Evolutionary conservation across 371 early-diverging fungal species (phyloP).

Genomic region (Nematocida major): DNA sequence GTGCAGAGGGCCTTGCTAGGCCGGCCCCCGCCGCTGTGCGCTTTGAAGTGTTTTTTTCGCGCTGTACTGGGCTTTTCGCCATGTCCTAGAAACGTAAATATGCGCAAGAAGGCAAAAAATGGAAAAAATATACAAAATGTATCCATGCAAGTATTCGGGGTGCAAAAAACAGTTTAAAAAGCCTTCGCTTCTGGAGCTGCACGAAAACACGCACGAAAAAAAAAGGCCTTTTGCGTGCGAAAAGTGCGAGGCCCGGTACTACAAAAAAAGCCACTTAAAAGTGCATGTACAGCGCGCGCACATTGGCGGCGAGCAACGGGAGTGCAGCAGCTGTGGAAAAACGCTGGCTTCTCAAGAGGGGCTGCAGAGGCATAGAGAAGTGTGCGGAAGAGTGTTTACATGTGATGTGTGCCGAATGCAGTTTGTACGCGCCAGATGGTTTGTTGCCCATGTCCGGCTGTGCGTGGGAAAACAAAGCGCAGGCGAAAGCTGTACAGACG

Average conservation of each 20-base stretch:
- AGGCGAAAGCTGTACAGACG: not conserved
- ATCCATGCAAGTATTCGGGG: not conserved
- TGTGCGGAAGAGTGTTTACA: conserved; percentile 8
- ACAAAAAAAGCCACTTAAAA: conserved; percentile 16
- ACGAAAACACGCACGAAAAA: conserved; percentile 33
- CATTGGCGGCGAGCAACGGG: not conserved
- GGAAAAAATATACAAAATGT: not conserved
- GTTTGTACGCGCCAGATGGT: conserved; percentile 38
- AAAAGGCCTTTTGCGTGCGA: conserved; percentile 26
- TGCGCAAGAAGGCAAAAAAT: too few species aligned
- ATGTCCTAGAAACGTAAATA: too few species aligned
- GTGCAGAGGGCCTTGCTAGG: too few species aligned
- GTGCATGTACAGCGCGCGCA: not conserved
- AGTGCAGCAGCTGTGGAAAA: not conserved
- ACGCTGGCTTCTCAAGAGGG: conserved; percentile 15
- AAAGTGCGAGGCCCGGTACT: conserved; percentile 4
- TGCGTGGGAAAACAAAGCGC: not conserved
- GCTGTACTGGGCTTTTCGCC: too few species aligned
- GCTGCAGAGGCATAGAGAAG: conserved; percentile 2
- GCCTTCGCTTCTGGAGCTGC: conserved; percentile 41
- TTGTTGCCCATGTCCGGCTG: not conserved
- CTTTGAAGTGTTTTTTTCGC: too few species aligned
- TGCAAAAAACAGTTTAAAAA: conserved; percentile 26
- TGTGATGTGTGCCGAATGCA: conserved; percentile 1
- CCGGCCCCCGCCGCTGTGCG: too few species aligned